A percentile compares a stretch with the other conserved stretches of the same genome.
Conservation (phyloP, 306 rosid genomes). For the Cicer bijugum region DNA sequence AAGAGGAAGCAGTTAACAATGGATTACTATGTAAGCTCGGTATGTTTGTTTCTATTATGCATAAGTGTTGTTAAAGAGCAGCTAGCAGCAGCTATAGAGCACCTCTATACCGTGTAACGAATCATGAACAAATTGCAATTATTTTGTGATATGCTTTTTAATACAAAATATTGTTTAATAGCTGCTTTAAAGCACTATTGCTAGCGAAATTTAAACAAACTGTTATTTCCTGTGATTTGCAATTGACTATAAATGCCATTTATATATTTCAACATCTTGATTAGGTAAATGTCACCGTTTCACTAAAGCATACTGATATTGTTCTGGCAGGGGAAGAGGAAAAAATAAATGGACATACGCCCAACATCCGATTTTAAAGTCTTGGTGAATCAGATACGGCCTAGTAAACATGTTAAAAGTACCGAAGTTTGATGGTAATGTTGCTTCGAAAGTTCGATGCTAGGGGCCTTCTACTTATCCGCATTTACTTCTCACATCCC, state of each 20-base stretch:
- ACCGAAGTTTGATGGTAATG: neutral
- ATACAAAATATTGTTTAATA: too few species aligned
- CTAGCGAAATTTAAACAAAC: too few species aligned
- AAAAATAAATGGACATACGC: conserved; percentile 54
- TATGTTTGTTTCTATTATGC: conserved; percentile 35
- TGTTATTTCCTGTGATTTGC: too few species aligned
- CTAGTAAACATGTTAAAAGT: neutral
- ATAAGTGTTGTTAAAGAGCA: too few species aligned
- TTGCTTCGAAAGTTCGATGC: neutral
- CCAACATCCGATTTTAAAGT: neutral
- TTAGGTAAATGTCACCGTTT: neutral
- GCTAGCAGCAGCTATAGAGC: too few species aligned
- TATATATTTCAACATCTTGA: conserved; percentile 1
- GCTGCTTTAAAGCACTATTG: too few species aligned
- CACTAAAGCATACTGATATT: conserved; percentile 31
- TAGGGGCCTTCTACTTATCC: neutral
- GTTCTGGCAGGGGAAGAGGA: conserved; percentile 80
- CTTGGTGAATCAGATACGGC: conserved; percentile 35
- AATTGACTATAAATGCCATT: too few species aligned
- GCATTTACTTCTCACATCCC: neutral
- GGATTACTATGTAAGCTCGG: conserved; percentile 78
- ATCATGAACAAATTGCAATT: too few species aligned
- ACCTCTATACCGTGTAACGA: too few species aligned
- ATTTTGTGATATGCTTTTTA: too few species aligned
- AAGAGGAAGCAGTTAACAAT: conserved; percentile 86